Evolutionary conservation across 2,329 filamentous ascomycete species (phyloP), one percentile per base, ranked within the genome.

Genomic region (Aspergillus fructus): DNA sequence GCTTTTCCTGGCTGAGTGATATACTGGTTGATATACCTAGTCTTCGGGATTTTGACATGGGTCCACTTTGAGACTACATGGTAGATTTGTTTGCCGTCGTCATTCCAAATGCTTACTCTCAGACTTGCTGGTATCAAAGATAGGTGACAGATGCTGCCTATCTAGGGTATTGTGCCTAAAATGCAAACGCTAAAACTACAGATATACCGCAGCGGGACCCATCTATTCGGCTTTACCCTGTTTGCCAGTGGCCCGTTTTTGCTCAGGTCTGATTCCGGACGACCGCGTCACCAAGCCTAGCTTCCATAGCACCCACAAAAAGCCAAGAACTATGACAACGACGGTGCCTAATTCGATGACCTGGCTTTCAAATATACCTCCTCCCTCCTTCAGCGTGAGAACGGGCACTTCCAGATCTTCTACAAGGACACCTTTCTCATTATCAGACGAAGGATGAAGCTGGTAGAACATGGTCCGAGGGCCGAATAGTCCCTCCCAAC

Each of bases 391-490:
- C 41, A 85, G 70, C 61, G 85, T 81, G 59, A 91, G 74, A 4
- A 91, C 89, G 0, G 89, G 89, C 4, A 91, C 86, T 2, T 75
- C 76, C 24, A 91, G 68, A 5, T 72, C 69, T 68, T 83, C 86
- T 49, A 83, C 76, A 21, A 90, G 74, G 37, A 53, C 58, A 1
- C 53, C 49, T 5, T 47, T 45, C 7, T 65, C 37, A 27, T 24
- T 19, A 24, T 12, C 45, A 2, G 81, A 71, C n/a, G 68, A 68
- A 1, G 88, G 87, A 37, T 81, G 77, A 2, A 90, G 72, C 70
- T 97, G 91, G 81, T 92, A 96, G 71, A 96, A 97, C 69, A 90
- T 81, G 0, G 91, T 96, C 49, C 85, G 82, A 1, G 85, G 82
- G 2, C 84, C 85, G 71, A 97, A 97, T 8, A 96, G 74, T 0